These are phyloP conservation scores for Ophiostoma novo-ulmi DNA, from an alignment of 2,329 filamentous ascomycete genomes.

Conservation along the genomic window DNA sequence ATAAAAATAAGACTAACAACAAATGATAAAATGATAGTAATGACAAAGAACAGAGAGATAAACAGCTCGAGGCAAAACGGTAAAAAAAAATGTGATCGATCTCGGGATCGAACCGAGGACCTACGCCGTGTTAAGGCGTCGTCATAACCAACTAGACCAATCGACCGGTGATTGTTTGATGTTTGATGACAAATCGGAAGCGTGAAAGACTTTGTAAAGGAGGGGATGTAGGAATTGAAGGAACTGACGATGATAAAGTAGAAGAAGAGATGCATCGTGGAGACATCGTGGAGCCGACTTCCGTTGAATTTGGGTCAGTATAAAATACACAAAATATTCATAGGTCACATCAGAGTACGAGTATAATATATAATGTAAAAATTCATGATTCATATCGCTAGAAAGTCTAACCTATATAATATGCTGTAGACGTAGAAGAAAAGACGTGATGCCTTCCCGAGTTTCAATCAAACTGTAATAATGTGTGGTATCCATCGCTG, in stretches of 20 bases:
- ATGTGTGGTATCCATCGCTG: constrained; percentile 15
- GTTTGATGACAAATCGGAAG: neutral
- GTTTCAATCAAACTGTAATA: constrained; percentile 9
- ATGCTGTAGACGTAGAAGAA: neutral
- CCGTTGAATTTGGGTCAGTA: neutral
- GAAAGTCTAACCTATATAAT: neutral
- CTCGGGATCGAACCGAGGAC: constrained; percentile 16
- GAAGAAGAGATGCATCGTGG: neutral
- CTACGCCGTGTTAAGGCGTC: constrained; percentile 16
- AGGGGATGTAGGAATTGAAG: neutral
- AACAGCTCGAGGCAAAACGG: neutral
- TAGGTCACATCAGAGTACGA: neutral
- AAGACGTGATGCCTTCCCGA: neutral
- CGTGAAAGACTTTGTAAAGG: neutral
- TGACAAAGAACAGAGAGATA: too few species aligned
- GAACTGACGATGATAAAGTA: neutral
- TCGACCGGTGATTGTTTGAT: constrained; percentile 2
- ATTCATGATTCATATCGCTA: constrained; percentile 10
- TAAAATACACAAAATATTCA: too few species aligned
- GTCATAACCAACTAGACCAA: constrained; percentile 11
- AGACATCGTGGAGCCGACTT: neutral
- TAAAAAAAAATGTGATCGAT: constrained; percentile 13
- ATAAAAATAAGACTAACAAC: neutral
- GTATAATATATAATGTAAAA: neutral
- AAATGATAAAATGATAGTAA: neutral